phyloP scores from a whole-genome alignment of 139 green algal species.

The Prasinococcaceae sp. region DNA sequence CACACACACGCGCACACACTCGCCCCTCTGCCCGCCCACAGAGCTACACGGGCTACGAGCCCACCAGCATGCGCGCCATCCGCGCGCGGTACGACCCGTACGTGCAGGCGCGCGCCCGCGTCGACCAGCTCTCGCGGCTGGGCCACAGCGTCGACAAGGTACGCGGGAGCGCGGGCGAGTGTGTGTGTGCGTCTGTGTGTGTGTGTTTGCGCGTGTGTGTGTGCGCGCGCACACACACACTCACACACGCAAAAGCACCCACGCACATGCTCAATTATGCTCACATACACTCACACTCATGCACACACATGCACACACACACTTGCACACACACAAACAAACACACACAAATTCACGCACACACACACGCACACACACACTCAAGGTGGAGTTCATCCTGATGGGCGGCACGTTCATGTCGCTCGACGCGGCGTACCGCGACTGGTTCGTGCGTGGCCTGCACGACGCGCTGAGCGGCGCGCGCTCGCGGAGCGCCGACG shows the following conservation, averaged over 20 bases:
- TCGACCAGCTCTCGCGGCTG: conserved; percentile 88
- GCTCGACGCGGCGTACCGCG: conserved; percentile 80
- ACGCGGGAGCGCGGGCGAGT: too few relatives aligned
- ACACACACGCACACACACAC: not conserved
- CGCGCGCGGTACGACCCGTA: conserved; percentile 87
- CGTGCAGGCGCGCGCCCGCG: conserved; percentile 63
- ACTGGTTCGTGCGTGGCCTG: conserved; percentile 90
- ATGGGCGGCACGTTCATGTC: conserved; percentile 99
- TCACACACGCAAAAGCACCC: not conserved
- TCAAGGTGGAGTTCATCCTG: conserved; percentile 89
- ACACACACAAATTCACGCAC: too few relatives aligned
- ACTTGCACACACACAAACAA: too few relatives aligned
- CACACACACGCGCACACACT: too few relatives aligned
- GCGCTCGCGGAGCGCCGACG: conserved; percentile 35
- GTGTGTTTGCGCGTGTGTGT: too few relatives aligned
- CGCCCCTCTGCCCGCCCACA: too few relatives aligned
- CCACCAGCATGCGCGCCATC: conserved; percentile 93
- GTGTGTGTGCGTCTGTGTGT: too few relatives aligned
- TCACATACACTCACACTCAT: too few relatives aligned
- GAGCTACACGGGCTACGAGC: conserved; percentile 84
- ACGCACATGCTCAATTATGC: not conserved
- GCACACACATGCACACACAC: too few relatives aligned
- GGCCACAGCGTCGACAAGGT: conserved; percentile 92
- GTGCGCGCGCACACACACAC: too few relatives aligned
- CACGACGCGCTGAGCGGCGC: conserved; percentile 87